Base-by-base conservation (phyloP, 1,139 yeast genomes). In the Nakaseomyces uthaithaninus region DNA sequence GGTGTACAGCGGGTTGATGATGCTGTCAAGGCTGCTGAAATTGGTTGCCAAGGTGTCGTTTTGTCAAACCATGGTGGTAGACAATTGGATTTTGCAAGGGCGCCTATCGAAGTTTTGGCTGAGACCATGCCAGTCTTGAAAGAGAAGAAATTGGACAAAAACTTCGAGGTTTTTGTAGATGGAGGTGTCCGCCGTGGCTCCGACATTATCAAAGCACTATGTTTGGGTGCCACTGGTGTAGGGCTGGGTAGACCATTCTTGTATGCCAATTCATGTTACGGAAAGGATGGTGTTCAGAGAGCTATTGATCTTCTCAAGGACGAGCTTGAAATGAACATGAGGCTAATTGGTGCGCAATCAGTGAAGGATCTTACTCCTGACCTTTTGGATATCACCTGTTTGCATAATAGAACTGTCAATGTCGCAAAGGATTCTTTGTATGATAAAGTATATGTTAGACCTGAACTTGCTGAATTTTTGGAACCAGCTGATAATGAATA, bases 271-370 rank as follows among this genome's bases (percentile, higher is more conserved):
- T 71, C 81, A 2, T 68, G 82, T 1, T 80, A 80, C 49, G 91
- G 91, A 3, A 83, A 76, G 44, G 78, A 71, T 7, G 96, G 96
- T 45, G 95, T 87, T 14, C 67, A 68, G 42, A 75, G 74, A 51
- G 91, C 94, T 7, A 79, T 83, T 49, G 87, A 81, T 53, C 65
- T 86, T 37, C 67, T 89, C 51, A 81, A 79, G 55, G 87, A 80
- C 45, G 97, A 89, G 59, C 62, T 89, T 59, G 77, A 74, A 47
- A 83, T 86, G 91, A 77, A 81, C 61, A 85, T 89, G 96, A 71
- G 95, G 49, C 68, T 87, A 38, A 65, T 89, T 39, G 97, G 96
- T 33, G 94, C 75, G 25, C 77, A 75, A 17, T 69, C 68, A 19
- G 65, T 89, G 16, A 73, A 70, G 36, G 80, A 86, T 33, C 68